Conservation (phyloP, 306 rosid genomes). For the Gastrolobium bilobum region DNA sequence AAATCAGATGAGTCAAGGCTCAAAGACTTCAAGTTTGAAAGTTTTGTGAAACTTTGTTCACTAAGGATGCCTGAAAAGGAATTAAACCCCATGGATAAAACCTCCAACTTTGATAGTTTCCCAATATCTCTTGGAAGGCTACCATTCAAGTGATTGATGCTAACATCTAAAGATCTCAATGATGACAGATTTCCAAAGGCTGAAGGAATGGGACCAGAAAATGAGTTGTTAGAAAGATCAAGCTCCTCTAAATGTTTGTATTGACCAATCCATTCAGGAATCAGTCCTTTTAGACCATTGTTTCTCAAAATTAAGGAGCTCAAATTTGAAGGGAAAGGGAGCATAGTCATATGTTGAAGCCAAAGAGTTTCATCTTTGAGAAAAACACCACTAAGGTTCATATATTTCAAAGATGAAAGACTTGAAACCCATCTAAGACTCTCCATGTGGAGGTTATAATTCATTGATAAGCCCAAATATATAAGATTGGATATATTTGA, state of each 20-base stretch:
- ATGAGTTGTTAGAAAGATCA: not conserved
- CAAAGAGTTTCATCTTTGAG: slow-evolving; percentile 5
- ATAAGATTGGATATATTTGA: slow-evolving; percentile 16
- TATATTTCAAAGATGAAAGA: slow-evolving; percentile 2
- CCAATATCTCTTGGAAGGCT: slow-evolving; percentile 11
- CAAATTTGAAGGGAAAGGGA: slow-evolving; percentile 43
- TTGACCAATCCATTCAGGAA: slow-evolving; percentile 7
- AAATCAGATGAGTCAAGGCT: slow-evolving; percentile 6
- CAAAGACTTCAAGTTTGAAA: not conserved
- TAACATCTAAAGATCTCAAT: not conserved
- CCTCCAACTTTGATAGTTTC: slow-evolving; percentile 15
- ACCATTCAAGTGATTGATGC: slow-evolving; percentile 7
- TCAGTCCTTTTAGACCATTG: not conserved
- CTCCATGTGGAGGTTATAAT: not conserved
- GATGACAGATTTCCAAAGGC: slow-evolving; percentile 39
- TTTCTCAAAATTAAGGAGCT: not conserved
- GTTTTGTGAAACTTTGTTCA: not conserved
- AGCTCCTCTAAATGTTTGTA: not conserved
- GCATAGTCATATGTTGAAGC: slow-evolving; percentile 37
- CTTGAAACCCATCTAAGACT: slow-evolving; percentile 21
- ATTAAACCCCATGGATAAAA: not conserved
- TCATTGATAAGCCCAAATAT: slow-evolving; percentile 7
- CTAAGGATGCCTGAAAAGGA: not conserved
- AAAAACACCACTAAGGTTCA: not conserved
- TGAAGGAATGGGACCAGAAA: not conserved